A percentile compares a stretch with the other conserved stretches of the same genome.
These are phyloP conservation scores for Tuber indicum DNA, from an alignment of 495 filamentous ascomycete species.

Conservation along the genomic window DNA sequence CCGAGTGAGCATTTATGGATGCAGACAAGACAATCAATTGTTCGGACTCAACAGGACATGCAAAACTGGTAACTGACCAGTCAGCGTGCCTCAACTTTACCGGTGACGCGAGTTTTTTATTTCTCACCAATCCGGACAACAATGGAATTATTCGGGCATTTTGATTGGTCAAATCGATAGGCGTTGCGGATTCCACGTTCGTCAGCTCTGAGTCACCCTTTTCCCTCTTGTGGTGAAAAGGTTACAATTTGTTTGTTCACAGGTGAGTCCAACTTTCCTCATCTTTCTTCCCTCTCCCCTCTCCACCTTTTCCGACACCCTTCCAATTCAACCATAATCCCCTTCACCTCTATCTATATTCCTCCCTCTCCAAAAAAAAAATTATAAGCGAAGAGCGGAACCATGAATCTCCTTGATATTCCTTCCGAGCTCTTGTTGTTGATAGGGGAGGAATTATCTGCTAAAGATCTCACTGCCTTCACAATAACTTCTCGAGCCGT, in stretches of 20 bases:
- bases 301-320: neutral
- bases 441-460: neutral
- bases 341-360: neutral
- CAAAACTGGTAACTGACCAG: no score
- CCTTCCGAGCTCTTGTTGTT: constrained; percentile 20
- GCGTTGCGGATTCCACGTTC: neutral
- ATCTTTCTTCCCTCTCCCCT: neutral
- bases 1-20: no score
- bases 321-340: neutral
- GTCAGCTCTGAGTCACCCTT: neutral
- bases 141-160: neutral
- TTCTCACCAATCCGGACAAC: neutral
- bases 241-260: neutral
- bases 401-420: constrained; percentile 14
- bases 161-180: neutral
- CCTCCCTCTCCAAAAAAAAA: neutral
- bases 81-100: no score
- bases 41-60: no score
- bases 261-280: neutral
- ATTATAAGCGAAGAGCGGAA: neutral
- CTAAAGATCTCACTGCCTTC: constrained; percentile 6
- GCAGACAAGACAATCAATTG: no score
- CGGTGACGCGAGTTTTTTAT: neutral
- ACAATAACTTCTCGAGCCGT: constrained; percentile 10
- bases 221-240: neutral